These are phyloP conservation scores for Plasmodium vinckei DNA, from an alignment of 169 alveolate genomes.

Conservation along the genomic window DNA sequence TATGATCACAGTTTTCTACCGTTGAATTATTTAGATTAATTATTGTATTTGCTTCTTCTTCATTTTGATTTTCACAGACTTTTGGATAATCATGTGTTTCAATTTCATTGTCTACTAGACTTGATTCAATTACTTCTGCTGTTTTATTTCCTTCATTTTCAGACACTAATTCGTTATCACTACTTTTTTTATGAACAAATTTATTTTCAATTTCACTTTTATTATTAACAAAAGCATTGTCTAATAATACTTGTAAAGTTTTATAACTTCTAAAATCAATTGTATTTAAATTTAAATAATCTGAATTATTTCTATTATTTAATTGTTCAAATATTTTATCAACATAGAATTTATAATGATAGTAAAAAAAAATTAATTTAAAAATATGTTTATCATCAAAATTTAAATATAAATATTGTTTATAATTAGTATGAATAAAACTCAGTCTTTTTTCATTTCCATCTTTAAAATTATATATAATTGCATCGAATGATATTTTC, in stretches of 20 bases:
- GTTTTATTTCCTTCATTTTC: neutral
- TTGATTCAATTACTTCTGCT: neutral
- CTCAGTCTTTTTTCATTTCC: constrained; percentile 16
- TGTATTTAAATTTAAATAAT: constrained; percentile 40
- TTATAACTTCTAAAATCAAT: constrained; percentile 59
- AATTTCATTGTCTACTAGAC: neutral
- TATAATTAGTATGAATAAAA: constrained; percentile 21
- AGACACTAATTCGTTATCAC: neutral
- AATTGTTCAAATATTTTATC: constrained; percentile 9
- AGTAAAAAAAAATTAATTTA: constrained; percentile 35
- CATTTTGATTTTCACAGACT: neutral
- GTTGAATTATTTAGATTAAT: neutral
- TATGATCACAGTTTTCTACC: neutral
- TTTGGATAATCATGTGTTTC: neutral
- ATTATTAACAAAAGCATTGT: constrained; percentile 4
- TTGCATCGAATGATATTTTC: constrained; percentile 44
- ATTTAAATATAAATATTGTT: constrained; percentile 21
- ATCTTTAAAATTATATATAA: constrained; percentile 40
- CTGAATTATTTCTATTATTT: neutral
- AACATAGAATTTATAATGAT: constrained; percentile 31
- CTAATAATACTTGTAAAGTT: constrained; percentile 42
- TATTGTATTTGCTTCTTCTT: neutral
- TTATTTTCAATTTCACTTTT: neutral
- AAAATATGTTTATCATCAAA: constrained; percentile 36
- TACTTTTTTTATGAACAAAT: too few relatives aligned